phyloP scores from a whole-genome alignment of 1,139 yeast genomes.

The Hanseniaspora uvarum region DNA sequence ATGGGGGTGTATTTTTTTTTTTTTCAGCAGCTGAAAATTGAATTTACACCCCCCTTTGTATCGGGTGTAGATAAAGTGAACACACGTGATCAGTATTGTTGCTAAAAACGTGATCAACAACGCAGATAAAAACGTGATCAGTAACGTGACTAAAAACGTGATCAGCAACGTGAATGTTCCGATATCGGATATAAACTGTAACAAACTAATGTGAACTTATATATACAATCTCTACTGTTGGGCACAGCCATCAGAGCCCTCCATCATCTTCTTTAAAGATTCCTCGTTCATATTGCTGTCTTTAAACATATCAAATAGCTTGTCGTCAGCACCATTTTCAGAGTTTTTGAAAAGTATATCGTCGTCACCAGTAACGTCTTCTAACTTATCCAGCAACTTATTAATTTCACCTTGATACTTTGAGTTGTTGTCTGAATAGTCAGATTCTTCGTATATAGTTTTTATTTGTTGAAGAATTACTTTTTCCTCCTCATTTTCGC shows the following conservation, averaged over 20 bases:
- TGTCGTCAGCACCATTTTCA: background rate
- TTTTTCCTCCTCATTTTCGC: background rate
- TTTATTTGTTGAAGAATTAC: background rate
- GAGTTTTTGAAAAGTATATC: background rate
- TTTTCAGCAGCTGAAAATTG: background rate
- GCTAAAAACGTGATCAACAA: background rate
- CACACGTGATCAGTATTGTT: too few relatives aligned
- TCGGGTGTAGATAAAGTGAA: too few relatives aligned
- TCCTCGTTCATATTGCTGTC: background rate
- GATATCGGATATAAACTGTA: background rate
- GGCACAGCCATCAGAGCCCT: background rate
- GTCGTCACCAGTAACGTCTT: background rate
- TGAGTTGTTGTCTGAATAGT: background rate
- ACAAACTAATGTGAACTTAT: background rate
- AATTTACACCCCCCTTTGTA: background rate
- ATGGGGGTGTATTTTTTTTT: too few relatives aligned
- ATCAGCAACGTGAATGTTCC: background rate
- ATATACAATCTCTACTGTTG: background rate
- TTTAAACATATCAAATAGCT: background rate
- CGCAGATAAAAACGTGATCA: too few relatives aligned
- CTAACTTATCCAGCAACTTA: background rate
- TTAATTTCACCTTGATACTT: background rate
- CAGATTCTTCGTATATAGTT: background rate
- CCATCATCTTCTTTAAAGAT: background rate
- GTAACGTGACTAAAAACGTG: background rate